These are phyloP conservation scores for Fusarium sororula DNA, from an alignment of 2,329 filamentous ascomycete species.

Conservation along the genomic window DNA sequence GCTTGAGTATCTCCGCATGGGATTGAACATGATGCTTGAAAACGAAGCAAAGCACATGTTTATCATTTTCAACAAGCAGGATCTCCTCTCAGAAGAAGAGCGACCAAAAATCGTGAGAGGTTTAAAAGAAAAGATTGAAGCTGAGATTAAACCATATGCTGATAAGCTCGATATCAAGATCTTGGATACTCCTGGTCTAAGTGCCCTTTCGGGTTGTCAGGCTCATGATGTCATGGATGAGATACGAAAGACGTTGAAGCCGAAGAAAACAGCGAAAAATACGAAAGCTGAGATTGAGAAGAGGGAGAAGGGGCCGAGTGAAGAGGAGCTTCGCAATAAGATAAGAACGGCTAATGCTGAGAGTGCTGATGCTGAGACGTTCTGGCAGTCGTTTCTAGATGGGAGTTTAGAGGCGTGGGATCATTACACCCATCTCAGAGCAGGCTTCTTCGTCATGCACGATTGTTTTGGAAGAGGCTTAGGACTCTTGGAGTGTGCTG, in stretches of 20 bases:
- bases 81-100: slow-evolving; percentile 33
- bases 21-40: slow-evolving; percentile 30
- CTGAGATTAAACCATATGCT: slow-evolving; percentile 16
- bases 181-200: slow-evolving; percentile 39
- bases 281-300: slow-evolving; percentile 5
- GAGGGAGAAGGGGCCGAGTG: slow-evolving; percentile 14
- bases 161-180: slow-evolving; percentile 26
- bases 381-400: slow-evolving; percentile 42
- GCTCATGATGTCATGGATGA: slow-evolving; percentile 23
- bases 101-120: slow-evolving; percentile 25
- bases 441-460: slow-evolving; percentile 45
- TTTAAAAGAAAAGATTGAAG: slow-evolving; percentile 10
- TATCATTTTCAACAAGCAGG: slow-evolving; percentile 47
- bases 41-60: slow-evolving; percentile 39
- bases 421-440: slow-evolving; percentile 47
- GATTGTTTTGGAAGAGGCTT: slow-evolving; percentile 38
- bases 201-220: slow-evolving; percentile 22
- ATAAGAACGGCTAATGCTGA: slow-evolving; percentile 15
- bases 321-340: slow-evolving; percentile 22
- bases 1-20: slow-evolving; percentile 39
- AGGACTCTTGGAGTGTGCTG: slow-evolving; percentile 42
- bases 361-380: slow-evolving; percentile 18
- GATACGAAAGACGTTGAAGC: slow-evolving; percentile 23
- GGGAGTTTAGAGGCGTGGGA: slow-evolving; percentile 45
- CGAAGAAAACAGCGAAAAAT: background rate